A percentile compares a stretch with the other conserved stretches of the same genome.
Evolutionary conservation across 1,284 basidiomycete genomes (phyloP).

Genomic region (Marasmius fiardii): DNA sequence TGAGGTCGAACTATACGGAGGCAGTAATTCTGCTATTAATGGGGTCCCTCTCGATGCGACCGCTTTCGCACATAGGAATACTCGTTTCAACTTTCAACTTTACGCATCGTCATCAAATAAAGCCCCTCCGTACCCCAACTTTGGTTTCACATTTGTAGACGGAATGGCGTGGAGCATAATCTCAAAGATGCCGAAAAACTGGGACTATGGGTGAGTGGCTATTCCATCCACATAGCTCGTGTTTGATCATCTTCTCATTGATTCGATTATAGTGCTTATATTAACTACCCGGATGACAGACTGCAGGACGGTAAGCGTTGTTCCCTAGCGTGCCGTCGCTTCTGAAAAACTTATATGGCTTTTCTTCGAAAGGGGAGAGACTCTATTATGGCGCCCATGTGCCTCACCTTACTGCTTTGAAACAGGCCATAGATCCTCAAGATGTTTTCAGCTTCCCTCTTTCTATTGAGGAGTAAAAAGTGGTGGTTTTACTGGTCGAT

Average conservation of each 20-base stretch:
- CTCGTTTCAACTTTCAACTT: conserved; percentile 36
- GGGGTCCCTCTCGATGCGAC: conserved; percentile 28
- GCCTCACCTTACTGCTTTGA: conserved; percentile 24
- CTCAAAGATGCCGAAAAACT: conserved; percentile 30
- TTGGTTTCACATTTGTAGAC: conserved; percentile 32
- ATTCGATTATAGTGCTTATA: conserved; percentile 27
- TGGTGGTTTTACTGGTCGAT: no score
- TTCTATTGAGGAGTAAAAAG: conserved; percentile 21
- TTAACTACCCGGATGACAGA: conserved; percentile 37
- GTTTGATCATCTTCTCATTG: neutral
- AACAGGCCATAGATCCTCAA: conserved; percentile 28
- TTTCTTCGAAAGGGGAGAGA: conserved; percentile 22
- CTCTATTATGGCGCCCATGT: conserved; percentile 32
- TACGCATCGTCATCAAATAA: conserved; percentile 32
- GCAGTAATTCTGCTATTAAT: conserved; percentile 38
- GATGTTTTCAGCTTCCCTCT: conserved; percentile 31
- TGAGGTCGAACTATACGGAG: conserved; percentile 38
- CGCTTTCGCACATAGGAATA: conserved; percentile 33
- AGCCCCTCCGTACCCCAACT: conserved; percentile 30
- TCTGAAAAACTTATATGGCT: neutral
- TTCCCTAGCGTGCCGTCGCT: neutral
- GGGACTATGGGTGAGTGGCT: conserved; percentile 31
- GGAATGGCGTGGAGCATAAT: conserved; percentile 19
- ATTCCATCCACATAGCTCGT: no score
- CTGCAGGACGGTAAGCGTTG: conserved; percentile 30